Conservation (phyloP, 371 early-diverging fungal species). For the Actinomucor elegans region DNA sequence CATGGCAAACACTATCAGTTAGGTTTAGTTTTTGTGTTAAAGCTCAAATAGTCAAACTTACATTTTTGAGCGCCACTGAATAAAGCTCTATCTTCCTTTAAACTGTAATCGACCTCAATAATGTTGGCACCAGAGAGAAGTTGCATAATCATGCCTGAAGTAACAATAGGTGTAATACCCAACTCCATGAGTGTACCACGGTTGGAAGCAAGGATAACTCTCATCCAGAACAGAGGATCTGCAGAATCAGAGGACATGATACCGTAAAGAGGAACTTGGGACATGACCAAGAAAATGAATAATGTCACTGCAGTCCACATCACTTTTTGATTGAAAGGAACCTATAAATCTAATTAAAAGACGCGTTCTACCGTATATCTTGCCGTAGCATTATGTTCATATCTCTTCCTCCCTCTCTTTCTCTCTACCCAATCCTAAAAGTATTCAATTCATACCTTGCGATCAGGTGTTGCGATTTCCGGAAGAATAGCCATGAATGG, state of each 20-base stretch:
- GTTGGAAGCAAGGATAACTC: conserved; percentile 99
- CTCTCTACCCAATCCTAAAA: background rate
- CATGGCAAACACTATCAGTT: conserved; percentile 78
- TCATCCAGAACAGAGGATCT: conserved; percentile 99
- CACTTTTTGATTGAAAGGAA: conserved; percentile 98
- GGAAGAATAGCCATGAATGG: conserved; percentile 99
- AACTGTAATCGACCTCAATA: conserved; percentile 97
- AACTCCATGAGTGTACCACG: conserved; percentile 99
- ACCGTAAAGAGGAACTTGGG: conserved; percentile 99
- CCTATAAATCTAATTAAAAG: conserved; percentile 43
- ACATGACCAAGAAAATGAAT: conserved; percentile 99
- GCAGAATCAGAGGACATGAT: conserved; percentile 99
- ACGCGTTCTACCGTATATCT: background rate
- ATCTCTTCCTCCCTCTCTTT: background rate
- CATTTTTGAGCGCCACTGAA: conserved; percentile 98
- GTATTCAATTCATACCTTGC: conserved; percentile 71
- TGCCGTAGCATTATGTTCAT: background rate
- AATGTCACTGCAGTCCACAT: conserved; percentile 99
- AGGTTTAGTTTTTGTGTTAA: background rate
- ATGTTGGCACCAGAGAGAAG: conserved; percentile 96
- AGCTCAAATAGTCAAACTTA: conserved; percentile 36
- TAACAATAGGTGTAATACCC: conserved; percentile 99
- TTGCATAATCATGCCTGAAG: conserved; percentile 99
- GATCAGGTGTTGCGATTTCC: conserved; percentile 95
- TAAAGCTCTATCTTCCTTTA: conserved; percentile 99